Percentiles rank a stretch among this genome's conserved stretches.
Evolutionary conservation across 2,329 filamentous ascomycete genomes (phyloP).

Genomic region (Aspergillus terreus): DNA sequence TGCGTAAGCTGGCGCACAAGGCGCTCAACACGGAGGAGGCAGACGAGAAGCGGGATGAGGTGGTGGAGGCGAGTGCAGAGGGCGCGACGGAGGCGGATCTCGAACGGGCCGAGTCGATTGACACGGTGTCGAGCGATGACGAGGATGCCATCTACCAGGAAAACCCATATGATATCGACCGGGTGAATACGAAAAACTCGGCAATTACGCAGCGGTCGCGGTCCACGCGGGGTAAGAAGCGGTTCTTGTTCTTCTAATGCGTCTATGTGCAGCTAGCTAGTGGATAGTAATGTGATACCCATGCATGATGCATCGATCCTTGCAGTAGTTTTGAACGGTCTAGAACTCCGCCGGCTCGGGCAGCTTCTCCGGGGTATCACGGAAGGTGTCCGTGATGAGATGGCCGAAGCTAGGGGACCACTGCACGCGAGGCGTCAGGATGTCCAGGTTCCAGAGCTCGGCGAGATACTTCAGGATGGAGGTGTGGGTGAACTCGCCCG

Average conservation of each 20-base stretch:
- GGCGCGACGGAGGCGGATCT: not conserved
- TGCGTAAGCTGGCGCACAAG: constrained; percentile 22
- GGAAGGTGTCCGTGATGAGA: constrained; percentile 22
- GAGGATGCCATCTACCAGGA: constrained; percentile 20
- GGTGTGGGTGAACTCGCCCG: constrained; percentile 44
- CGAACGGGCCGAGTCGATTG: constrained; percentile 2
- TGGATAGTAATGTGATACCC: not conserved
- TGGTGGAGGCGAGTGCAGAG: constrained; percentile 1
- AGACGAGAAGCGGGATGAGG: constrained; percentile 3
- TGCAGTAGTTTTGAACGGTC: not conserved
- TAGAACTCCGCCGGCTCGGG: constrained; percentile 16
- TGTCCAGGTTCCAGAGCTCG: constrained; percentile 42
- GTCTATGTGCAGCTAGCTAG: no score
- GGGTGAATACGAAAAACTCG: constrained; percentile 28
- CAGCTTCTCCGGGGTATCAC: constrained; percentile 25
- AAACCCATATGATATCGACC: constrained; percentile 31
- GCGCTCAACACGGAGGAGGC: not conserved
- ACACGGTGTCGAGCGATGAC: constrained; percentile 10
- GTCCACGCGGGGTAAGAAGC: constrained; percentile 6
- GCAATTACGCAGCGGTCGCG: constrained; percentile 20
- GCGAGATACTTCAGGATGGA: constrained; percentile 42
- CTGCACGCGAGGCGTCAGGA: constrained; percentile 36
- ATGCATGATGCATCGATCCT: not conserved
- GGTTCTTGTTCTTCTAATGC: constrained; percentile 3
- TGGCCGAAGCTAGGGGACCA: constrained; percentile 37